These are phyloP conservation scores for Hyaloperonospora brassicae DNA, from an alignment of 352 stramenopile genomes.

Conservation along the genomic window DNA sequence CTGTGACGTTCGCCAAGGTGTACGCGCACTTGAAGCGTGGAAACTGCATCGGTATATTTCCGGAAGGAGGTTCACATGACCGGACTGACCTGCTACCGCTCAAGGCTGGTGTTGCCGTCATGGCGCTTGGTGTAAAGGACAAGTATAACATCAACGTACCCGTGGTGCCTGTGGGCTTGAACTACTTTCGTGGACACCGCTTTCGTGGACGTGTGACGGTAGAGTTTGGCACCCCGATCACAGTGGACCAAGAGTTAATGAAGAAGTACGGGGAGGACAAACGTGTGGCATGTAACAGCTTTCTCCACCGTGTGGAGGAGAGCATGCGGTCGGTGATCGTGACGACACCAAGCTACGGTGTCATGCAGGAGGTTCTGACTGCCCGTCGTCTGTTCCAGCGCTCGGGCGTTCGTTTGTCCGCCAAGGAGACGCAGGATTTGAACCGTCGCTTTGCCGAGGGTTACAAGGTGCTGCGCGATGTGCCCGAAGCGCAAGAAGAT, in stretches of 20 bases:
- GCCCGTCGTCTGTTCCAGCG: conserved; percentile 92
- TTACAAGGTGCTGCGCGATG: conserved; percentile 75
- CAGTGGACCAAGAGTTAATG: conserved; percentile 75
- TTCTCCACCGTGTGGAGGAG: conserved; percentile 77
- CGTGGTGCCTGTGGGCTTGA: conserved; percentile 96
- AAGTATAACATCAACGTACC: conserved; percentile 94
- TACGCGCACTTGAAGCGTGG: conserved; percentile 86
- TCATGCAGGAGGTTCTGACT: conserved; percentile 93
- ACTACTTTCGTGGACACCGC: conserved; percentile 95
- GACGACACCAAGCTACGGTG: conserved; percentile 95
- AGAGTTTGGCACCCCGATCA: conserved; percentile 92
- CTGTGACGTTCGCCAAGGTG: conserved; percentile 88
- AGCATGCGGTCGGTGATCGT: conserved; percentile 92
- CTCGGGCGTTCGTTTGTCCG: conserved; percentile 72
- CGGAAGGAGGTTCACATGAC: conserved; percentile 96
- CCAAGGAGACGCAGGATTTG: conserved; percentile 88
- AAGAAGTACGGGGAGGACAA: conserved; percentile 86
- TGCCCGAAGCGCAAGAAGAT: conserved; percentile 55
- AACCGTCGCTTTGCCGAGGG: conserved; percentile 88
- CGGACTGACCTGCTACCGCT: conserved; percentile 94
- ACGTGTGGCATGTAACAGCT: conserved; percentile 68
- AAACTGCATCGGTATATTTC: conserved; percentile 95
- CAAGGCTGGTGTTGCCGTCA: conserved; percentile 96
- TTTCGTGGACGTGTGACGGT: conserved; percentile 95
- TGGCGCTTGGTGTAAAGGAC: conserved; percentile 94